Base-by-base conservation (phyloP, 1,139 yeast species). In the Protomyces pachydermus region DNA sequence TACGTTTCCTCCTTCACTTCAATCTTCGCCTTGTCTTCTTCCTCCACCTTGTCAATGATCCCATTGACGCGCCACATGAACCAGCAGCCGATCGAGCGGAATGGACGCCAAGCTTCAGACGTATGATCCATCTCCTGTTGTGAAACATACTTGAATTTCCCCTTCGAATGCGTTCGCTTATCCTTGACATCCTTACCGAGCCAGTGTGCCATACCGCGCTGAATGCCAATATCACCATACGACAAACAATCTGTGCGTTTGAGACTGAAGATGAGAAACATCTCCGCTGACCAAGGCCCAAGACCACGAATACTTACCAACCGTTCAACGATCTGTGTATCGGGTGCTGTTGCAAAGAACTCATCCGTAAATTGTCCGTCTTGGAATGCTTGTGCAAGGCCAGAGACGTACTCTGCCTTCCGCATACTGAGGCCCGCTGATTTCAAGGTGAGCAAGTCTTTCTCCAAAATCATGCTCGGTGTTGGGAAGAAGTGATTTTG, bases 261-360 rank as follows among this genome's bases (percentile, higher is more conserved):
- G 56, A 91, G 75, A 0, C 88, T 87, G 72, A 90, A 89, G 23
- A 86, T 73, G 18, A 51, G 32, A 16, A 90, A 91, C 97, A 91
- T 91, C 65, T 87, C 88, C 0, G 95, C 95, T 9, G 91, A 84
- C 98, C 98, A 91, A 1, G 84, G 82, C 0, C 97, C 97, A 39
- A 91, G 82, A 0, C 97, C 97, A 71, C 89, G 88, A 64, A 90
- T 77, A 51, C 77, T 74, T 0, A 84, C 83, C 63, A 90, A 74
- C 65, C 80, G 83, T 25, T 80, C 81, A 1, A 82, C 77, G 2
- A 88, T 78, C 38, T 80, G 86, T n/a, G 79, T 80, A 60, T 79
- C 77, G 8, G 73, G 61, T 28, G 75, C 71, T 0, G 67, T 57
- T 1, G 66, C 65, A 64, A 82, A 75, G 25, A 53, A 66, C 25